Base-by-base conservation (phyloP, 78 protist species). In the Salpingoeca rosetta region DNA sequence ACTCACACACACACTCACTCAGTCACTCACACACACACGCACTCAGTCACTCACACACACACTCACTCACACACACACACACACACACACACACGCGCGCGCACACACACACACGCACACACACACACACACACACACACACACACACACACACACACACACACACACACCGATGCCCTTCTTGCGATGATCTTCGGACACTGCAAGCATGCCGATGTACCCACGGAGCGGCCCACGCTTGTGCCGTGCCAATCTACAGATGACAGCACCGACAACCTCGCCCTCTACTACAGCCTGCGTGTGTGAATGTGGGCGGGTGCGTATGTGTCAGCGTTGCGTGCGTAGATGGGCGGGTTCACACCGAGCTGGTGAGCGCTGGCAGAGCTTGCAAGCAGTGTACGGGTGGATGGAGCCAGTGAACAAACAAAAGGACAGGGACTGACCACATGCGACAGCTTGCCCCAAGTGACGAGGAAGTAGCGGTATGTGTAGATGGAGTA, bases 401-500 rank as follows among this genome's bases (percentile, higher is more conserved):
- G 56, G n/a, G 80, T 2, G 44, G 76, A 28, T 7, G 42, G 38
- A 38, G 80, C 3, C 24, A 3, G 42, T 76, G 80, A 28, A 3
- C 80, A 7, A 22, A 7, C 27, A 2, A 2, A 38, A 76, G 42
- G 44, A 76, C 43, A 38, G 42, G 12, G 80, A 27, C 24, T 3
- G 44, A 89, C 95, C 82, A 92, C 36, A 22, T 90, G 39, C 73
- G 93, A 88, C 12, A 92, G 92, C 2, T 93, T 78, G 24, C 97
- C 96, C 96, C 97, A 95, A 40, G 74, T 84, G 51, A 88, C 57
- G 81, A 96, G 41, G 81, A 97, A 97, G 83, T 92, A 96, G n/a
- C 97, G 77, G 85, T 96, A 97, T 0, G 99, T 97, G 74, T 91
- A 97, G 81, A 95, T 84, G 31, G 94, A 82, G 89, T 97, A 97